Base-by-base conservation (phyloP, 345 rosid species). In the Leavenworthia alabamica region DNA sequence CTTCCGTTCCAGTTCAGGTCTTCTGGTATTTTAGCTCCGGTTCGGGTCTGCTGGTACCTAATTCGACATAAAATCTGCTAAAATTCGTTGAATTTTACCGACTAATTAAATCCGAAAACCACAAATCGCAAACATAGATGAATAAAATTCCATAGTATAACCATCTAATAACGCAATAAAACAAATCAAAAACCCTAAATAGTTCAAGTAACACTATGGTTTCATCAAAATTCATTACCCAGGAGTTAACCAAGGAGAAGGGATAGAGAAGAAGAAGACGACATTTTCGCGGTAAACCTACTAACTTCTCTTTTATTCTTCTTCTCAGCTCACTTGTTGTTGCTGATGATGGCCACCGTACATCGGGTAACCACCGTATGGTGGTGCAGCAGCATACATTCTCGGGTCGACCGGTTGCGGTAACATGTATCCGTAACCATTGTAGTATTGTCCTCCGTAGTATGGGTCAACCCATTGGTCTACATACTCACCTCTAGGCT, bases 321-420 rank as follows among this genome's bases (percentile, higher is more conserved):
- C 12, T 20, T 32, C 35, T 91, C 77, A 91, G 92, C 83, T 91
- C 76, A 91, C 98, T 78, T 91, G 90, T 50, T 52, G 49, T 49
- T 85, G 93, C 64, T 91, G n/a, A n/a, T n/a, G 98, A 66, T 80
- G 85, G 66, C 79, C 80, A 40, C 87, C 88, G 33, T 83, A 88
- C 35, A 88, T 44, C 0, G 95, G 92, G 64, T 88, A 91, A 23
- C 83, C 80, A 4, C 86, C 90, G 60, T 92, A 89, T 4, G 85
- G 76, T 2, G 83, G 76, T 2, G 83, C 75, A 14, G 77, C 83
- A 9, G 78, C 84, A 35, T 92, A 89, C 88, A 82, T 82, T 70
- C 80, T 73, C 5, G 93, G 91, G 72, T 89, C 90, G 23, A 78
- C 78, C 22, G 85, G 82, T 14, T 81, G 86, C 2, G 73, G 62